Base-by-base conservation (phyloP, 2,329 filamentous ascomycete species). In the Sphaerulina vaccinii region DNA sequence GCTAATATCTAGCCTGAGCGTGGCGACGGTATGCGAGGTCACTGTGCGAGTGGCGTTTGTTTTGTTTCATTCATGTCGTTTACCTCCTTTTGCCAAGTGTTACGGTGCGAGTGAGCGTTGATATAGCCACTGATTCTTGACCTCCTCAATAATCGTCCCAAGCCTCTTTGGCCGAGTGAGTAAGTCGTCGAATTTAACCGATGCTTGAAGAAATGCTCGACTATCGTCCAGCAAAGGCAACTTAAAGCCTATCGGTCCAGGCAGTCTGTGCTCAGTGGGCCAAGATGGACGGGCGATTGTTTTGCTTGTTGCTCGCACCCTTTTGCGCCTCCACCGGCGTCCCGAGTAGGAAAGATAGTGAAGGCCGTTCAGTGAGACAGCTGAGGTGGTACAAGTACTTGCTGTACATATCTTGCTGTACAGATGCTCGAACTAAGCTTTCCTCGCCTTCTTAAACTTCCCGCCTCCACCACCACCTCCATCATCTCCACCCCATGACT, bases 401-500 rank as follows among this genome's bases (percentile, higher is more conserved):
- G n/a, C n/a, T n/a, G n/a, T n/a, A n/a, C n/a, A n/a, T n/a, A n/a
- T n/a, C n/a, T n/a, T n/a, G n/a, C n/a, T n/a, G n/a, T n/a, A n/a
- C n/a, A n/a, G 27, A 13, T 13, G 27, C 27, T 29, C 27, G 27
- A 7, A 19, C 49, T 57, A 63, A 5, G 48, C 54, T 39, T 58
- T 61, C 57, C 59, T 66, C 43, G 57, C 60, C 56, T 63, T 64
- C 59, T 66, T 68, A 24, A 56, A 59, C 24, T 54, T 48, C 5
- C 58, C 54, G 4, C 42, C 51, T 27, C 59, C 62, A 44, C 58
- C 64, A 27, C 61, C 64, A 21, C 62, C 65, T 8, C 73, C 74
- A 39, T 29, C 27, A 52, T 72, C 79, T 16, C 74, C 77, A 16
- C 73, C 76, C 59, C 77, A 73, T 27, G 77, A 77, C 70, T 81